These are phyloP conservation scores for Backusella macrospora DNA, from an alignment of 192 early-diverging fungal genomes.

Conservation along the genomic window DNA sequence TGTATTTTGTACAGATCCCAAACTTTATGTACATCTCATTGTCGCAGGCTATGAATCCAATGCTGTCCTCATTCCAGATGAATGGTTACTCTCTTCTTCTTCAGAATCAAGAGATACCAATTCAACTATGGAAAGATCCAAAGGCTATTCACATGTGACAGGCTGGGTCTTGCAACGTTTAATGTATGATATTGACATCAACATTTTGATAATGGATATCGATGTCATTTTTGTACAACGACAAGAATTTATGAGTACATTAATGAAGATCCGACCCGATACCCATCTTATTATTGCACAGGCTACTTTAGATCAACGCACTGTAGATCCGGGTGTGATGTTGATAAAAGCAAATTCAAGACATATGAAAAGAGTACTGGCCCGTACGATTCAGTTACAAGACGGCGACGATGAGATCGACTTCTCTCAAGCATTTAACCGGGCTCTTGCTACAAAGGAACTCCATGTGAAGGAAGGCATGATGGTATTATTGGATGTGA, in stretches of 20 bases:
- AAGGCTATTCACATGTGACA: slow-evolving; percentile 25
- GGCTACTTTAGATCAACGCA: slow-evolving; percentile 23
- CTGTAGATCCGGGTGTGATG: slow-evolving; percentile 32
- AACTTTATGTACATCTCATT: slow-evolving; percentile 29
- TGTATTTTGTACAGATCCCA: slow-evolving; percentile 35
- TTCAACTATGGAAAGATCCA: neutral
- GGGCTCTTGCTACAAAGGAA: slow-evolving; percentile 22
- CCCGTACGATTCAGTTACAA: slow-evolving; percentile 27
- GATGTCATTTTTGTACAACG: slow-evolving; percentile 31
- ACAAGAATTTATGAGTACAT: slow-evolving; percentile 21
- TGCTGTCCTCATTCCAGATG: slow-evolving; percentile 29
- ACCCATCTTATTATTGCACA: slow-evolving; percentile 30
- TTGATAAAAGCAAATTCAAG: slow-evolving; percentile 27
- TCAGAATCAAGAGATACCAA: neutral
- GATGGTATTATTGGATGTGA: slow-evolving; percentile 30
- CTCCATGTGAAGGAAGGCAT: slow-evolving; percentile 25
- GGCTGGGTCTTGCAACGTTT: slow-evolving; percentile 34
- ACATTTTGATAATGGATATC: slow-evolving; percentile 34
- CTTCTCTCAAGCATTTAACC: slow-evolving; percentile 27
- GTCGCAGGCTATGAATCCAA: slow-evolving; percentile 24
- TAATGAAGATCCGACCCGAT: slow-evolving; percentile 24
- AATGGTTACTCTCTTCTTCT: slow-evolving; percentile 29
- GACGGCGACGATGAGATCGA: slow-evolving; percentile 14
- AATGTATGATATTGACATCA: slow-evolving; percentile 17
- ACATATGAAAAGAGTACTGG: slow-evolving; percentile 24